Evolutionary conservation across 306 rosid genomes (phyloP), one percentile per base, ranked within the genome.

Genomic region (Purshia tridentata): DNA sequence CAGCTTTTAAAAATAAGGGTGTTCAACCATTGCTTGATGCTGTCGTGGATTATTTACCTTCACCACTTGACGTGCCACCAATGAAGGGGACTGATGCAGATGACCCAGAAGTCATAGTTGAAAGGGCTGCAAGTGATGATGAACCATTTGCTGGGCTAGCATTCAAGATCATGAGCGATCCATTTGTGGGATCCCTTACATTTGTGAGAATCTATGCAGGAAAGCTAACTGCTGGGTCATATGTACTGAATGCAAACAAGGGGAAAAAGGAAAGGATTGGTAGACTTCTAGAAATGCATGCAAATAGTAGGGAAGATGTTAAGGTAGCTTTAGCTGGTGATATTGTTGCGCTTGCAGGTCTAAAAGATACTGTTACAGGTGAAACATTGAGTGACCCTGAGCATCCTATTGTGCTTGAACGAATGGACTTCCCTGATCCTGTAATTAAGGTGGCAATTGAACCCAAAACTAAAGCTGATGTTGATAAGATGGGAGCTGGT

Each of bases 361-460:
- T 94, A 46, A 94, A 94, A 83, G 97, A 94, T 75, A 94, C 99
- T 37, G 48, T 91, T 55, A 94, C 99, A 7, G 99, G 97, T 55
- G 97, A 91, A 88, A 94, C 99, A 15, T 75, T 94, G 74, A 78
- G 96, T 72, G 97, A 94, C 74, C 84, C 91, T 16, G 95, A 91
- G 5, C 77, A 48, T 74, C 92, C 97, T 12, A 72, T 91, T 49
- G 77, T 91, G 78, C 99, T 94, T 69, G 99, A 94, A 81, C 84
- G 97, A 11, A 94, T 91, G 99, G 99, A 94, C 86, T 94, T 94
- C 87, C 97, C 96, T 62, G 99, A 94, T 81, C 99, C 99, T 64
- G 97, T 94, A 23, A 94, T 94, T 70, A 94, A 94, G 88, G 97
- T 94, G 78, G 99, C 99, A 44, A 91, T 94, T 76, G 97, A 94